Conservation (phyloP, 495 filamentous ascomycete species). For the Annulohypoxylon maeteangense region DNA sequence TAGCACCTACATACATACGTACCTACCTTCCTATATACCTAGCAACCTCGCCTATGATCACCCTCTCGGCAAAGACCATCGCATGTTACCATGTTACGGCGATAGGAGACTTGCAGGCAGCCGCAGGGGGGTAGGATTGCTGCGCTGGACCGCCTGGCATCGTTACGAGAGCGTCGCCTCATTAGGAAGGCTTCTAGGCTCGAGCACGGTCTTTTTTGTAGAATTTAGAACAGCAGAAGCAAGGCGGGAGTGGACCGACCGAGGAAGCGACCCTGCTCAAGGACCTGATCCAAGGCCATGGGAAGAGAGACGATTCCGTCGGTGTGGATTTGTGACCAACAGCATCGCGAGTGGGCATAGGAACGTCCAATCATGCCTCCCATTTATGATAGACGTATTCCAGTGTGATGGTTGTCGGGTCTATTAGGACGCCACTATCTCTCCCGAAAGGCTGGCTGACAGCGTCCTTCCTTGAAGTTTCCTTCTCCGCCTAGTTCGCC, state of each 20-base stretch:
- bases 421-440: conserved; percentile 26
- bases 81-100: conserved; percentile 16
- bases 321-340: conserved; percentile 38
- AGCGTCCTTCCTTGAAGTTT: not conserved
- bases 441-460: conserved; percentile 34
- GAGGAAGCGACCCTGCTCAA: conserved; percentile 27
- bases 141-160: conserved; percentile 24
- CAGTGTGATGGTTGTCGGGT: conserved; percentile 39
- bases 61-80: not conserved
- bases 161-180: conserved; percentile 10
- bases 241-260: conserved; percentile 39
- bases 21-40: no score
- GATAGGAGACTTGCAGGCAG: conserved; percentile 35
- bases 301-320: conserved; percentile 36
- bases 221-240: conserved; percentile 24
- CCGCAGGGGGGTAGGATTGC: conserved; percentile 15
- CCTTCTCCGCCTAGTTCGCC: no score
- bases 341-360: conserved; percentile 33
- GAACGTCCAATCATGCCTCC: conserved; percentile 34
- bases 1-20: no score
- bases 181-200: conserved; percentile 39
- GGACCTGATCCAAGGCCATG: conserved; percentile 36
- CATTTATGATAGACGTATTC: conserved; percentile 19
- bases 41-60: conserved; percentile 14
- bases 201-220: conserved; percentile 16